Percentiles rank a stretch among this genome's conserved stretches.
Conservation (phyloP, 108 stramenopile genomes). For the Skeletonema tropicum region DNA sequence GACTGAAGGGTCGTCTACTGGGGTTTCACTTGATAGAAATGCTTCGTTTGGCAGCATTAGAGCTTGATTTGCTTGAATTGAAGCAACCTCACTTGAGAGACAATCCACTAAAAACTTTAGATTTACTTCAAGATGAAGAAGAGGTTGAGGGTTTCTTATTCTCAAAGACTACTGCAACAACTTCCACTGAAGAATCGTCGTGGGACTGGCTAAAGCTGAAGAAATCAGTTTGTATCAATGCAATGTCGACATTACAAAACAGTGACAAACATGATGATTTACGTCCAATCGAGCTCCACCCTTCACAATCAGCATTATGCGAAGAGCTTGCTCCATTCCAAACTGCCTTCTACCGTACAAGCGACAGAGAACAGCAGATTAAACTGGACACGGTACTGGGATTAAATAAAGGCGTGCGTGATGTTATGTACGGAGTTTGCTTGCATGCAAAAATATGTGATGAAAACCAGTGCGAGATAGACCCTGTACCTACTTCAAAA, state of each 20-base stretch:
- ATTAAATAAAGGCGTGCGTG: not conserved
- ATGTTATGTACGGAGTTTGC: slow-evolving; percentile 17
- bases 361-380: not conserved
- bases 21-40: slow-evolving; percentile 25
- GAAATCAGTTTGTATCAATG: slow-evolving; percentile 8
- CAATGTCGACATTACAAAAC: not conserved
- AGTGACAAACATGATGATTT: not conserved
- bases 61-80: slow-evolving; percentile 19
- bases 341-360: slow-evolving; percentile 14
- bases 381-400: not conserved
- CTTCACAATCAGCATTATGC: slow-evolving; percentile 16
- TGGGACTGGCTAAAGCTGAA: slow-evolving; percentile 10
- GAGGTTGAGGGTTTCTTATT: slow-evolving; percentile 27
- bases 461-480: slow-evolving; percentile 8
- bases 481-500: not conserved
- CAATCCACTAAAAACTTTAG: slow-evolving; percentile 7
- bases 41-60: slow-evolving; percentile 15
- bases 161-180: slow-evolving; percentile 17
- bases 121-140: slow-evolving; percentile 11
- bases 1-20: slow-evolving; percentile 24
- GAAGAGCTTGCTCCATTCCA: slow-evolving; percentile 26
- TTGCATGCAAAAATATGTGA: slow-evolving; percentile 16
- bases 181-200: not conserved
- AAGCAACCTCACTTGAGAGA: not conserved
- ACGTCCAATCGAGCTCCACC: not conserved